These are phyloP conservation scores for Trichomonas vaginalis DNA, from an alignment of 208 protist genomes.

Conservation along the genomic window DNA sequence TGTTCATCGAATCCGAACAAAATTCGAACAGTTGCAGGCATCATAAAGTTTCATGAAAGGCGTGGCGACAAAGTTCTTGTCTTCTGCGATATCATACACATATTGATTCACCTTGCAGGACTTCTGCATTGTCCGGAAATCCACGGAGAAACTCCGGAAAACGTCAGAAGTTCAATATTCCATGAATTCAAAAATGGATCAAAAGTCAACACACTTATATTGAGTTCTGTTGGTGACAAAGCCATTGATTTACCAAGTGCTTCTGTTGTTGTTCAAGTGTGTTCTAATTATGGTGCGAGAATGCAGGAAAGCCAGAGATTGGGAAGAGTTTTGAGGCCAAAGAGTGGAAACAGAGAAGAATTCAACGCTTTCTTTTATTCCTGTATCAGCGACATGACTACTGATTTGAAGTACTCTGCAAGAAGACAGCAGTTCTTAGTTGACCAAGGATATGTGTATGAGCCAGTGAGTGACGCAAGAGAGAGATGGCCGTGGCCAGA, in stretches of 20 bases:
- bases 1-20: slow-evolving; percentile 67
- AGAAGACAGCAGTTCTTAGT: slow-evolving; percentile 92
- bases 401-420: slow-evolving; percentile 80
- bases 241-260: slow-evolving; percentile 77
- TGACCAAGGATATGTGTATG: slow-evolving; percentile 43
- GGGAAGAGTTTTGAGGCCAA: slow-evolving; percentile 47
- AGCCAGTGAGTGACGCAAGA: background rate
- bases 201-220: slow-evolving; percentile 71
- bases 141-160: slow-evolving; percentile 66
- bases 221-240: slow-evolving; percentile 59
- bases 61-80: slow-evolving; percentile 73
- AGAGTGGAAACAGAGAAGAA: slow-evolving; percentile 37
- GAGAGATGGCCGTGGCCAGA: background rate
- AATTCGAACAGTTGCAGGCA: slow-evolving; percentile 52
- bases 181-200: background rate
- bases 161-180: slow-evolving; percentile 25
- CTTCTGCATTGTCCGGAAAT: slow-evolving; percentile 46
- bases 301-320: slow-evolving; percentile 76
- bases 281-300: slow-evolving; percentile 77
- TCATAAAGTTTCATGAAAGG: slow-evolving; percentile 75
- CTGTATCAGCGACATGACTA: slow-evolving; percentile 66
- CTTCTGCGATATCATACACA: slow-evolving; percentile 89
- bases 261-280: slow-evolving; percentile 89
- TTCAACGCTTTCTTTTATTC: slow-evolving; percentile 97
- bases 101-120: slow-evolving; percentile 72